Evolutionary conservation across 441 rosid genomes (phyloP), one percentile per base, ranked within the genome.

Genomic region (Pelargonium australe): DNA sequence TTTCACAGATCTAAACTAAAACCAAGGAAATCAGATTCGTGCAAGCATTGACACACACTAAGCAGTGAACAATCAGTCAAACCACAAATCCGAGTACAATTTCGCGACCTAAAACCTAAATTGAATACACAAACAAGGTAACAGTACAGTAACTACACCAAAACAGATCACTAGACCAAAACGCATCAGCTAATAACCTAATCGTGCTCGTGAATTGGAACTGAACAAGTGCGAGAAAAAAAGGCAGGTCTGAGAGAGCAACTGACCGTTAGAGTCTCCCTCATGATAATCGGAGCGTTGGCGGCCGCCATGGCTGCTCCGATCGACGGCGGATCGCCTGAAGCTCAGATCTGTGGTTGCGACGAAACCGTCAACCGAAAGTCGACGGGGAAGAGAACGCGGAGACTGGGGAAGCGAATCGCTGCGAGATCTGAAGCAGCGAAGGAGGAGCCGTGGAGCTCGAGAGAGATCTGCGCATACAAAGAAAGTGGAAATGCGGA

Each of bases 371-470:
- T 78, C 83, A 72, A 82, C 71, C 72, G 45, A 66, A 69, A 70
- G 70, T 53, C 63, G 14, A 47, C 45, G 45, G 62, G 65, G 40
- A 68, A 28, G 75, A 5, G 65, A 53, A 69, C 71, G 62, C 37
- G 14, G 55, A 66, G 53, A 72, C 16, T 5, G 57, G 49, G 71
- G 76, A 76, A 70, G 68, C 79, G 37, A 80, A 80, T 74, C 84
- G 83, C 80, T 74, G 85, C 78, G 73, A 83, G 96, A 87, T 89
- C 95, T 82, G 81, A 75, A 72, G 81, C 80, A 71, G 78, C 82
- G 80, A 78, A 37, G 62, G 49, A 77, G 69, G 34, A 28, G 34
- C 73, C 34, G 34, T 1, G 2, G 34, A 28, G 34, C 34, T 55
- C 25, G 61, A 55, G 61, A 55, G 61, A 55, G 61, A 55, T 55